Base-by-base conservation (phyloP, 768 basidiomycete genomes). In the Macrocybe gigantea region DNA sequence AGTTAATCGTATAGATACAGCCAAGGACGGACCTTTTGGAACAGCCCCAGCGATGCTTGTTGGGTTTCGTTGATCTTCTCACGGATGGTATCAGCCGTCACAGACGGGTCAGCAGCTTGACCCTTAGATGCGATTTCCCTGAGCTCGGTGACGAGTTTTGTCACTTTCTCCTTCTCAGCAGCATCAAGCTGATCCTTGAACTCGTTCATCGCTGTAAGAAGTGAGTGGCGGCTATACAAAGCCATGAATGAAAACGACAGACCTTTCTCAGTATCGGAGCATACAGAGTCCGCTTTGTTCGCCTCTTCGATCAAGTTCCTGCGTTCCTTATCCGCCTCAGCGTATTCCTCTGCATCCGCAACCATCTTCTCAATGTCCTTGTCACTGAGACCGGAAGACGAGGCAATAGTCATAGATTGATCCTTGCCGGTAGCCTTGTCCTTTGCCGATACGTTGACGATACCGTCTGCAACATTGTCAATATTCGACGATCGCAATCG, bases 341-440 rank as follows among this genome's bases (percentile, higher is more conserved):
- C 93, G 60, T 81, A 94, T 63, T 90, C 76, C 72, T 99, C 96
- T 45, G 95, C 85, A 57, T 98, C 94, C 2, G 84, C 67, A 43
- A 99, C 85, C 96, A 99, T 99, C 61, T 83, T 83, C 73, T 96
- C 93, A 51, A 98, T 98, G 59, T 99, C 95, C 72, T 86, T 88
- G 71, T 97, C 93, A 53, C 79, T 88, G 45, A 99, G 83, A 63
- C 96, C 95, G 3, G 95, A 98, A 8, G 93, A 96, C 4, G 94
- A 96, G 4, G 94, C 93, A 53, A 98, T 94, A 41, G 96, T 98
- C 90, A 93, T 93, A 0, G 89, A 92, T 61, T 93, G 90, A 60
- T 93, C 88, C 76, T 93, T 93, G 66, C 62, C 69, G 9, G 90
- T 93, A 2, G 90, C 90, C 75, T 93, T 91, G 71, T 91, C 88